Conservation (phyloP, 805 yeast genomes). For the Candida verbasci region DNA sequence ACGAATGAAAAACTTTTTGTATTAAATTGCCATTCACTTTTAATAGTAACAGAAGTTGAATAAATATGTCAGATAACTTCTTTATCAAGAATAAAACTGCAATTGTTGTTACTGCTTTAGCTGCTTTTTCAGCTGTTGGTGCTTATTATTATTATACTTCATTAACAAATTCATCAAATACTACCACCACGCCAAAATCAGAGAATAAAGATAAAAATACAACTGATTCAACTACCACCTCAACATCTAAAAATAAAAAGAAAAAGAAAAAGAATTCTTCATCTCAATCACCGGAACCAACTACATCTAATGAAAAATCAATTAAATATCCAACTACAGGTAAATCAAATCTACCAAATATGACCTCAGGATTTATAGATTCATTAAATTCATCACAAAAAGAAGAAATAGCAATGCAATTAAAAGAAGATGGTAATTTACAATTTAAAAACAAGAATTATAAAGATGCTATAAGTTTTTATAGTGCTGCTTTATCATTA, state of each 20-base stretch:
- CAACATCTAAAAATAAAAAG: constrained; percentile 39
- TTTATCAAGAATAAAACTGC: constrained; percentile 57
- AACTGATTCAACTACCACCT: constrained; percentile 21
- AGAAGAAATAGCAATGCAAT: constrained; percentile 62
- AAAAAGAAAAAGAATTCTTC: constrained; percentile 18
- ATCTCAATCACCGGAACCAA: constrained; percentile 21
- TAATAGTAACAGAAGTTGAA: background rate
- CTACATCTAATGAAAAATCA: constrained; percentile 9
- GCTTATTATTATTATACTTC: constrained; percentile 49
- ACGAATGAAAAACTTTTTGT: constrained; percentile 6
- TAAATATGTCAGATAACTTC: constrained; percentile 24
- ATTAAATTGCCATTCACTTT: constrained; percentile 2
- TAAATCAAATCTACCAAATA: constrained; percentile 48
- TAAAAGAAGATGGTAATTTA: constrained; percentile 88
- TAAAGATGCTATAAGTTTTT: constrained; percentile 72
- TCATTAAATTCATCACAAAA: constrained; percentile 47
- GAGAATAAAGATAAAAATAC: constrained; percentile 2
- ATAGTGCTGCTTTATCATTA: constrained; percentile 71
- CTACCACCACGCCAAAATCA: background rate
- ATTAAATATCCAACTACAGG: constrained; percentile 51
- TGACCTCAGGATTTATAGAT: constrained; percentile 44
- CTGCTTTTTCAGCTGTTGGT: constrained; percentile 60
- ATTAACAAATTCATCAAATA: constrained; percentile 14
- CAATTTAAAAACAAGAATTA: constrained; percentile 67
- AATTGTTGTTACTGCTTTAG: constrained; percentile 57